Conservation (phyloP, 139 green algal genomes). For the Zygnema cylindricum region DNA sequence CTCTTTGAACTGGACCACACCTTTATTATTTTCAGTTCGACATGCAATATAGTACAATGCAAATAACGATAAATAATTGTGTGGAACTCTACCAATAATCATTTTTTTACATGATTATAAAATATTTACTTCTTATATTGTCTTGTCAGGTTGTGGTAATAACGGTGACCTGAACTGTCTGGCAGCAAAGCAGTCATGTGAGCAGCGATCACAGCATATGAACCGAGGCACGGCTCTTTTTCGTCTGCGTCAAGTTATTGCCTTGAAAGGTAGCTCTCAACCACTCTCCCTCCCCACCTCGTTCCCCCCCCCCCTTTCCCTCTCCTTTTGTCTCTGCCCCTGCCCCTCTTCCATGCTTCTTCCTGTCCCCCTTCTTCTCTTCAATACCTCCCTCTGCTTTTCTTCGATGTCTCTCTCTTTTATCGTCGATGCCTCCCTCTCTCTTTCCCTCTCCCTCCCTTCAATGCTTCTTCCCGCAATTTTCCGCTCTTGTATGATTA, state of each 20-base stretch:
- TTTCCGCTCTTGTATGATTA: neutral
- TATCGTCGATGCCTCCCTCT: neutral
- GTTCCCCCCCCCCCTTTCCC: neutral
- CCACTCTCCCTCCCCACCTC: too few relatives aligned
- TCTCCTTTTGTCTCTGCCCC: neutral
- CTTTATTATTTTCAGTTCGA: too few relatives aligned
- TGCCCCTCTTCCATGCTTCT: neutral
- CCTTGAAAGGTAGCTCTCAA: conserved; percentile 50
- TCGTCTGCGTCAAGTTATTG: conserved; percentile 57
- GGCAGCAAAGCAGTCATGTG: conserved; percentile 33
- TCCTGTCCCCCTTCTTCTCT: neutral
- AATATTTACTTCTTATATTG: neutral
- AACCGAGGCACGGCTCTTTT: conserved; percentile 50
- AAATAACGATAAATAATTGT: conserved; percentile 30
- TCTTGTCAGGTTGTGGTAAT: neutral
- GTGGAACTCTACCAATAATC: neutral
- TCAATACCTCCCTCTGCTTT: neutral
- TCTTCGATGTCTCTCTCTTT: neutral
- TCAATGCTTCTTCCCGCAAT: too few relatives aligned
- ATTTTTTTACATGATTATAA: neutral
- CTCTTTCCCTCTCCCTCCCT: too few relatives aligned
- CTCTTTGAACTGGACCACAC: too few relatives aligned
- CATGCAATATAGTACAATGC: too few relatives aligned
- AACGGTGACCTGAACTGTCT: neutral
- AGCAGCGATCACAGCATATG: conserved; percentile 60